Conservation (phyloP, 495 filamentous ascomycete genomes). For the Extremus antarcticus region DNA sequence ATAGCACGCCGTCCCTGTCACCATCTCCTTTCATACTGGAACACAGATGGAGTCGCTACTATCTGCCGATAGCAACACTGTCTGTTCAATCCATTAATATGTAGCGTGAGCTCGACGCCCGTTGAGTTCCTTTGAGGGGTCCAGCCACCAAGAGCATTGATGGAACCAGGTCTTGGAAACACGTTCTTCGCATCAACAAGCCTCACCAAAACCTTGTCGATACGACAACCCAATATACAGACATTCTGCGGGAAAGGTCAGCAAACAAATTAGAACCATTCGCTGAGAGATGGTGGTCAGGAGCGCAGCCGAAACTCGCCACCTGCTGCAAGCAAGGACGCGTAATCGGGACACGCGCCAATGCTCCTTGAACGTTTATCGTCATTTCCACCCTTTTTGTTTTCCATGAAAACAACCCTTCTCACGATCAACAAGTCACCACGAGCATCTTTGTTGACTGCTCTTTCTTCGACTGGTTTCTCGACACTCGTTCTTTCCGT, state of each 20-base stretch:
- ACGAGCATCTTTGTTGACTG: background rate
- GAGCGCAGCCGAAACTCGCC: background rate
- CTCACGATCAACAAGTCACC: background rate
- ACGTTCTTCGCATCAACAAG: background rate
- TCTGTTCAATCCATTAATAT: no score
- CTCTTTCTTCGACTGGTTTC: background rate
- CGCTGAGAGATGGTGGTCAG: background rate
- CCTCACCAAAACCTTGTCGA: background rate
- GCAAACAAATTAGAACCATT: background rate
- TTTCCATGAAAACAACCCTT: background rate
- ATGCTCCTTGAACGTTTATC: background rate
- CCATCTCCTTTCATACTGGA: no score
- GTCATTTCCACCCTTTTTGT: background rate
- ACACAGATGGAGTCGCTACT: no score
- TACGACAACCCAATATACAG: no score
- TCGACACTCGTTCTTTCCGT: background rate
- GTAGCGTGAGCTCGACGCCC: no score
- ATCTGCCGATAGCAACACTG: no score
- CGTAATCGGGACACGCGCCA: background rate
- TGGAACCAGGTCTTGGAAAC: no score
- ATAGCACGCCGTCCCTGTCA: no score
- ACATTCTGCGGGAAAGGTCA: background rate
- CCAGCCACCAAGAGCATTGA: no score
- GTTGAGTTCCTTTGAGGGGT: no score
- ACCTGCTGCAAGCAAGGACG: background rate